A percentile compares a stretch with the other conserved stretches of the same genome.
Evolutionary conservation across 176 grass and related monocot genomes (phyloP).

Genomic region (Ensete glaucum): DNA sequence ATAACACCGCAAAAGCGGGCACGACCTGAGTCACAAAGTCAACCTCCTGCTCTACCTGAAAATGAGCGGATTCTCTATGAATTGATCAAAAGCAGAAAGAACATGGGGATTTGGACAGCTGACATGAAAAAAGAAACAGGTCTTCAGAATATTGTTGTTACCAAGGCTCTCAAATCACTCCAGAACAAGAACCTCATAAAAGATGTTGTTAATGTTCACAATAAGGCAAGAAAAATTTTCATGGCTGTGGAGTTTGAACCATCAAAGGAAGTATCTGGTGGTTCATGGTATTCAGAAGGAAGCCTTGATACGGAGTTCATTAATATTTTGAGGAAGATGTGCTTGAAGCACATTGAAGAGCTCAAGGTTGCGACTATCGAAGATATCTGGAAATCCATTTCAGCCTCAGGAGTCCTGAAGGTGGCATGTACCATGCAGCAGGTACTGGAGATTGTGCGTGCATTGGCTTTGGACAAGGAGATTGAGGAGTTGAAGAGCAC

Average conservation of each 20-base stretch:
- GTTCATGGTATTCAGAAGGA: constrained; percentile 55
- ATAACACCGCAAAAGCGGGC: constrained; percentile 9
- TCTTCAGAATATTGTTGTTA: constrained; percentile 12
- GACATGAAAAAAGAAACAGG: constrained; percentile 17
- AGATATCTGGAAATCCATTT: constrained; percentile 29
- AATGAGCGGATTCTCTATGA: constrained; percentile 28
- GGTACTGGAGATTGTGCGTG: constrained; percentile 39
- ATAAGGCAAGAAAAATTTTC: constrained; percentile 42
- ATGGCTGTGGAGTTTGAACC: constrained; percentile 53
- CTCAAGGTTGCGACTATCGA: constrained; percentile 31
- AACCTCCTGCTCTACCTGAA: not conserved
- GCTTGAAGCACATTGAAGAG: constrained; percentile 37
- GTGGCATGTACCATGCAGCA: constrained; percentile 21
- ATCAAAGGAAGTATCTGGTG: constrained; percentile 41
- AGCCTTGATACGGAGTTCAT: constrained; percentile 41
- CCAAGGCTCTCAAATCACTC: constrained; percentile 13
- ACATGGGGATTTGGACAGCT: constrained; percentile 41
- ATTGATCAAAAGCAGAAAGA: constrained; percentile 25
- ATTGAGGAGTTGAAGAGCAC: constrained; percentile 55
- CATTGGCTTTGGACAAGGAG: constrained; percentile 51
- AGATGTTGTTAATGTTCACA: constrained; percentile 38
- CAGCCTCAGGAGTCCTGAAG: constrained; percentile 12
- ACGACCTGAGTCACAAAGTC: constrained; percentile 8
- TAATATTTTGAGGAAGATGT: constrained; percentile 25
- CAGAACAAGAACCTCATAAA: constrained; percentile 26